Conservation (phyloP, 768 basidiomycete species). For the Xanthoconium purpureum region DNA sequence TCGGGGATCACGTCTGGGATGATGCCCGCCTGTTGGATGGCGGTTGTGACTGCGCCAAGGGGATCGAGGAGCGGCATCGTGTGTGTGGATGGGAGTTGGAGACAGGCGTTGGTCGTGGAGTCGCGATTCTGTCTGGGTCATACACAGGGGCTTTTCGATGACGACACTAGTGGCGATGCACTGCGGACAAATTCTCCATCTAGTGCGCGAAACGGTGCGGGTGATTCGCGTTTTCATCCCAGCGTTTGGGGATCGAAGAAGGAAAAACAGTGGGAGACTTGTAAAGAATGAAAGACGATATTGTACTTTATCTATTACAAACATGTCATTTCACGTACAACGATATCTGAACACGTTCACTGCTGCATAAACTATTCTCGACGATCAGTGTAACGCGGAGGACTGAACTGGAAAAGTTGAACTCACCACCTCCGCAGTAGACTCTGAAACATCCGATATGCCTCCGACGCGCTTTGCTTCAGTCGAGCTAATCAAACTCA, state of each 20-base stretch:
- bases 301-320: background rate
- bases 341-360: conserved; percentile 5
- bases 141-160: conserved; percentile 6
- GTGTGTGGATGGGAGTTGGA: background rate
- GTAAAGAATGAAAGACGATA: background rate
- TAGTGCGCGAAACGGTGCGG: background rate
- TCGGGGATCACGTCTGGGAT: conserved; percentile 32
- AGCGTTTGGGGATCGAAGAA: background rate
- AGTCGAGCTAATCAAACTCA: conserved; percentile 58
- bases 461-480: conserved; percentile 64
- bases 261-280: background rate
- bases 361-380: conserved; percentile 22
- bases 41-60: conserved; percentile 18
- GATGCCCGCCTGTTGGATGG: conserved; percentile 20
- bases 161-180: conserved; percentile 8
- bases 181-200: background rate
- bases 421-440: conserved; percentile 52
- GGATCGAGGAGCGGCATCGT: conserved; percentile 27
- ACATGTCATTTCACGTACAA: background rate
- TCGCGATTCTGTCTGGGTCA: background rate
- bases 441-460: conserved; percentile 53
- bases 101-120: background rate
- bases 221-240: background rate
- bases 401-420: background rate
- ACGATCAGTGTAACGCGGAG: background rate